phyloP scores from a whole-genome alignment of 2,329 filamentous ascomycete species.

The Orbilia ellipsospora region DNA sequence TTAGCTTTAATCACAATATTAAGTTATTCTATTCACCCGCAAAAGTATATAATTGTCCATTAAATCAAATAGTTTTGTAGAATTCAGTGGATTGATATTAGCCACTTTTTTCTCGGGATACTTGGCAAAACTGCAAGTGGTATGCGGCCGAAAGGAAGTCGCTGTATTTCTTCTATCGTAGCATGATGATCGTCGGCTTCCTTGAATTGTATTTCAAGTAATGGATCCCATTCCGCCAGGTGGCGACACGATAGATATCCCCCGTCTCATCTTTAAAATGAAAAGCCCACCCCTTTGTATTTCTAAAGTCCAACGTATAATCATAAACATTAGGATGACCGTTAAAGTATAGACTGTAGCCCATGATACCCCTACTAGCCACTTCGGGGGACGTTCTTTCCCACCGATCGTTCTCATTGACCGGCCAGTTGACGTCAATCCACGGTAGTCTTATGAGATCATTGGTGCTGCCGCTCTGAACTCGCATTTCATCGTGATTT shows the following conservation, averaged over 20 bases:
- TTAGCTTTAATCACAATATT: too few species aligned
- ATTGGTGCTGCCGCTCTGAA: background rate
- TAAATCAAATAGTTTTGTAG: too few species aligned
- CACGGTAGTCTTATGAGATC: background rate
- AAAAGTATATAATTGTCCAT: too few species aligned
- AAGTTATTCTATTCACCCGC: too few species aligned
- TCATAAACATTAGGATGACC: background rate
- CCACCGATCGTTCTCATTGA: background rate
- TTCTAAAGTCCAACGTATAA: background rate
- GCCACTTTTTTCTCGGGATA: too few species aligned
- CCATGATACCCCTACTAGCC: background rate
- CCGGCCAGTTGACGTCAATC: background rate
- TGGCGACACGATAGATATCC: too few species aligned
- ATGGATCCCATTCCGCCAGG: background rate
- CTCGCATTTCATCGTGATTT: background rate
- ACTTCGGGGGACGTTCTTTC: background rate
- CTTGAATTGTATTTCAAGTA: constrained; percentile 1
- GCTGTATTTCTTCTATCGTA: too few species aligned
- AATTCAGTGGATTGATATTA: too few species aligned
- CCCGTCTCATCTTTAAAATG: too few species aligned
- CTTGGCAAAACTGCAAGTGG: too few species aligned
- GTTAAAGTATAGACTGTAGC: background rate
- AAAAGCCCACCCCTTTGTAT: too few species aligned
- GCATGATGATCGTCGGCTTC: background rate
- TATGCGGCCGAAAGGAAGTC: too few species aligned